These are phyloP conservation scores for Laburnicola sp. DNA, from an alignment of 2,329 filamentous ascomycete genomes.

Conservation along the genomic window DNA sequence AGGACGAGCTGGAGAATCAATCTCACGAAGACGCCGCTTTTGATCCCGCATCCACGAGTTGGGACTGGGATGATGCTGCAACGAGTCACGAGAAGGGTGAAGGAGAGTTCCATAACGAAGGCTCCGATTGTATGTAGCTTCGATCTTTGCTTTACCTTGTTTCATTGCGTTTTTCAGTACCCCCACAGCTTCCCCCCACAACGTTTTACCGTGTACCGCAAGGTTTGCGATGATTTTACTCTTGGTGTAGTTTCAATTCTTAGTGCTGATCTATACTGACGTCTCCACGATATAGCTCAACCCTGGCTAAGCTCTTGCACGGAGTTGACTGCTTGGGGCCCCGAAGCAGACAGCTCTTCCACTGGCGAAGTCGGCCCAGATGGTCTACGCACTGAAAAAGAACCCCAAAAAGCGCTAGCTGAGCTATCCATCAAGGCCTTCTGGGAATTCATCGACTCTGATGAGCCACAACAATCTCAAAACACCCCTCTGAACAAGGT, in stretches of 20 bases:
- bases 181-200: too few species aligned
- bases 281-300: background rate
- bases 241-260: too few species aligned
- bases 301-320: background rate
- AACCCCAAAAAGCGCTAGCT: background rate
- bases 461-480: background rate
- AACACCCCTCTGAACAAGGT: background rate
- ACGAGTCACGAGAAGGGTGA: too few species aligned
- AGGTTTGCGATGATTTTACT: too few species aligned
- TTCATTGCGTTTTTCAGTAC: too few species aligned
- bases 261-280: background rate
- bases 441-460: conserved; percentile 14
- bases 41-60: background rate
- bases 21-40: background rate
- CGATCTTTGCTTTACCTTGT: too few species aligned
- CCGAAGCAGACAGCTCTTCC: background rate
- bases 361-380: background rate
- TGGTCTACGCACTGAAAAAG: background rate
- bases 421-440: conserved; percentile 12
- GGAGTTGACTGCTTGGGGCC: conserved; percentile 8
- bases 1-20: conserved; percentile 7
- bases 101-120: background rate
- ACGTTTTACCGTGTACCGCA: too few species aligned
- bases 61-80: background rate
- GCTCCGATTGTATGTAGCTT: background rate